phyloP scores from a whole-genome alignment of 2,329 filamentous ascomycete genomes.

The Colletotrichum eremochloae region DNA sequence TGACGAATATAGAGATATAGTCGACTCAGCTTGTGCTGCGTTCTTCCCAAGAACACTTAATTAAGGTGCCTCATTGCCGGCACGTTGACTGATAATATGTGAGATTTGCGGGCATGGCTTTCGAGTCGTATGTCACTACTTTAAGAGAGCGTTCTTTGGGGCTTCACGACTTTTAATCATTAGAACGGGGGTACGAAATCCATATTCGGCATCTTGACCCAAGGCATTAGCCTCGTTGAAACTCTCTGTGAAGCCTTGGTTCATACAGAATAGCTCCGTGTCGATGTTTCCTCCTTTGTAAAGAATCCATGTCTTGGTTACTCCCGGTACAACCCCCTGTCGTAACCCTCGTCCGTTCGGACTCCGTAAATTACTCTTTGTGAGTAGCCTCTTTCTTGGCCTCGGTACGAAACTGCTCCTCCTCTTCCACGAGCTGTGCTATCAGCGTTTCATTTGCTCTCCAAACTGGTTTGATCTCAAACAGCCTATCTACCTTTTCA shows the following conservation, averaged over 20 bases:
- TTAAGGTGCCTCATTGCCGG: too few species aligned
- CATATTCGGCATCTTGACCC: not conserved
- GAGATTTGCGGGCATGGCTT: too few species aligned
- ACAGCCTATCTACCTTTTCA: slow-evolving; percentile 64
- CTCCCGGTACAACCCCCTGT: not conserved
- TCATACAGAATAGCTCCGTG: not conserved
- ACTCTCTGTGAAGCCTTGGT: not conserved
- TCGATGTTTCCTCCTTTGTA: not conserved
- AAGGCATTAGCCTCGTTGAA: not conserved
- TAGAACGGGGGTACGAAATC: too few species aligned
- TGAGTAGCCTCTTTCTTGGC: slow-evolving; percentile 32
- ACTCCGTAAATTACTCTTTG: slow-evolving; percentile 14
- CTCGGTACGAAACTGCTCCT: slow-evolving; percentile 33
- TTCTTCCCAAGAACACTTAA: too few species aligned
- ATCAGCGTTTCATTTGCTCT: slow-evolving; percentile 34
- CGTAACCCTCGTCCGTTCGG: not conserved
- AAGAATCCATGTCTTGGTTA: not conserved
- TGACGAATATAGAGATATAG: too few species aligned
- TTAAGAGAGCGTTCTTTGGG: too few species aligned
- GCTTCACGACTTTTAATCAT: too few species aligned
- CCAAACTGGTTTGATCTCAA: slow-evolving; percentile 51
- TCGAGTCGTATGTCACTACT: too few species aligned
- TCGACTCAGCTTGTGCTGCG: too few species aligned
- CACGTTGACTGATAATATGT: too few species aligned
- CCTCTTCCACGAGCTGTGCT: slow-evolving; percentile 33